These are phyloP conservation scores for Lipomyces anomalus DNA, from an alignment of 805 yeast species.

Conservation along the genomic window DNA sequence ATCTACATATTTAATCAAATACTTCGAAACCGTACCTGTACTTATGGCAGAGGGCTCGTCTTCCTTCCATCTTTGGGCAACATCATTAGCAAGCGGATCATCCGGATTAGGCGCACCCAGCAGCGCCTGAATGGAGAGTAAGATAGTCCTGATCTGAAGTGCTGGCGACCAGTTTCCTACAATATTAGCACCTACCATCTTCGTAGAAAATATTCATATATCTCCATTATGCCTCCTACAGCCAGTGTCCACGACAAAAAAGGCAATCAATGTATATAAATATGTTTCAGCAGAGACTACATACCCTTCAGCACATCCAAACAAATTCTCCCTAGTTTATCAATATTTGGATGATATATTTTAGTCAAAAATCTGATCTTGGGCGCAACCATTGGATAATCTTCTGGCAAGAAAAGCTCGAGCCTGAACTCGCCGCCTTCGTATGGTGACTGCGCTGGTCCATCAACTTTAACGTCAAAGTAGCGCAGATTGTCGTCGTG, in stretches of 20 bases:
- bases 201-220: slow-evolving; percentile 1
- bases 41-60: slow-evolving; percentile 73
- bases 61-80: slow-evolving; percentile 93
- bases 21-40: slow-evolving; percentile 47
- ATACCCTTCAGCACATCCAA: slow-evolving; percentile 77
- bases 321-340: slow-evolving; percentile 90
- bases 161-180: slow-evolving; percentile 95
- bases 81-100: slow-evolving; percentile 96
- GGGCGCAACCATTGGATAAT: slow-evolving; percentile 86
- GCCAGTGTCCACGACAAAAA: background rate
- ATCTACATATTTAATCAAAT: background rate
- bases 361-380: slow-evolving; percentile 89
- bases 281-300: slow-evolving; percentile 6
- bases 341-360: slow-evolving; percentile 95
- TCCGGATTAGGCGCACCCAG: slow-evolving; percentile 96
- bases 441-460: slow-evolving; percentile 88
- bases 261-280: background rate
- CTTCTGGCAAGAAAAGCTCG: slow-evolving; percentile 89
- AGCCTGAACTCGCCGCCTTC: slow-evolving; percentile 73
- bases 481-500: slow-evolving; percentile 91
- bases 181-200: too few species aligned
- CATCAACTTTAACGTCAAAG: slow-evolving; percentile 86
- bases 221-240: slow-evolving; percentile 4
- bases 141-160: slow-evolving; percentile 84
- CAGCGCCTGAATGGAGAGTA: slow-evolving; percentile 86